Conservation (phyloP, 2,329 filamentous ascomycete species). For the Verticillium albo-atrum region DNA sequence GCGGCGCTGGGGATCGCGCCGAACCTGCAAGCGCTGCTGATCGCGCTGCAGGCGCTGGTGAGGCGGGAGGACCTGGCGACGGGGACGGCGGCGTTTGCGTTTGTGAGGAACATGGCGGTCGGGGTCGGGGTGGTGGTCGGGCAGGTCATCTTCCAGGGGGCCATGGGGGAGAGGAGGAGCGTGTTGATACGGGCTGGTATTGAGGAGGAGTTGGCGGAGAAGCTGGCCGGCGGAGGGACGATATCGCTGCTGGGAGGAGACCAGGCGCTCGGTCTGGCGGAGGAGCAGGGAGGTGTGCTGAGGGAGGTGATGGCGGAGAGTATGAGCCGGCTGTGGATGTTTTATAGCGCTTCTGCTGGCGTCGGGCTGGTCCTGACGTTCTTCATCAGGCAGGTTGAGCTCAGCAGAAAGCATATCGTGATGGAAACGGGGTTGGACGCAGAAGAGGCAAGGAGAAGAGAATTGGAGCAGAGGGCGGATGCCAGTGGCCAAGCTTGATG, state of each 20-base stretch:
- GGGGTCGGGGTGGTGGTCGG: constrained; percentile 67
- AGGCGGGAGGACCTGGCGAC: constrained; percentile 61
- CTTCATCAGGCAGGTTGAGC: constrained; percentile 41
- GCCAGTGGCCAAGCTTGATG: not conserved
- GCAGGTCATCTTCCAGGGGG: constrained; percentile 75
- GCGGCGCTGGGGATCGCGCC: constrained; percentile 62
- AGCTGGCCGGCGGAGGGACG: constrained; percentile 53
- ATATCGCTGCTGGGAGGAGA: constrained; percentile 49
- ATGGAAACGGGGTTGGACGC: constrained; percentile 2
- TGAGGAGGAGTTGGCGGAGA: constrained; percentile 39
- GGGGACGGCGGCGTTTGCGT: constrained; percentile 62
- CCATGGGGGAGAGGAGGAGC: constrained; percentile 54
- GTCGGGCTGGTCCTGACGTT: constrained; percentile 43
- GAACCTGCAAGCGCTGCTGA: constrained; percentile 65
- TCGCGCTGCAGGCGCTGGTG: constrained; percentile 62
- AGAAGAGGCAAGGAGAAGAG: constrained; percentile 1
- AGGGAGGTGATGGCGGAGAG: constrained; percentile 43
- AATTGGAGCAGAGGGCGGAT: not conserved
- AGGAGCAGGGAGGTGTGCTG: constrained; percentile 32
- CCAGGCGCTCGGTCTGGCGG: not conserved
- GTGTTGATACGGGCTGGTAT: constrained; percentile 42
- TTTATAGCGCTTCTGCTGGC: constrained; percentile 45
- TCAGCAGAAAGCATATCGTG: constrained; percentile 45
- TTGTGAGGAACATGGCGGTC: constrained; percentile 65
- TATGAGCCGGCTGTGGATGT: constrained; percentile 51